A percentile compares a stretch with the other conserved stretches of the same genome.
phyloP scores from a whole-genome alignment of 2,329 filamentous ascomycete species.

The Trichophyton rubrum region DNA sequence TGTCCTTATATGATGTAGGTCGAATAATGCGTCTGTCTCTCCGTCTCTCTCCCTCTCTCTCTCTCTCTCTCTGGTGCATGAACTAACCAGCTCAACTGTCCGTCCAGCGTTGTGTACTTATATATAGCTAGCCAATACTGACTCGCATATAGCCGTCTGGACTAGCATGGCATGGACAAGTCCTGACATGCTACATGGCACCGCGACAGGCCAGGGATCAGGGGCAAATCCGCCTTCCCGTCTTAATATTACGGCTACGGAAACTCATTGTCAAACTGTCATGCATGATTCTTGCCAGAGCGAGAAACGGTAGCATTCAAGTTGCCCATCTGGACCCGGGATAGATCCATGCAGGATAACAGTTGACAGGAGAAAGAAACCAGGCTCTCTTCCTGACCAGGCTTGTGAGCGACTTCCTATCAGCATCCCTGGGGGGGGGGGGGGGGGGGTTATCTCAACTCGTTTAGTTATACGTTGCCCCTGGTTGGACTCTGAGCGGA shows the following conservation, averaged over 20 bases:
- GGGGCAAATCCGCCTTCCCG: not conserved
- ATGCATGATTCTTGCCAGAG: not conserved
- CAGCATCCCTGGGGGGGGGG: not conserved
- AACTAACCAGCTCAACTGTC: not conserved
- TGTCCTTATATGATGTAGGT: too few relatives aligned
- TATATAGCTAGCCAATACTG: not conserved
- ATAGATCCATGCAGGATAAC: constrained; percentile 1
- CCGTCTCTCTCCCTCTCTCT: not conserved
- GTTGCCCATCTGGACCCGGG: not conserved
- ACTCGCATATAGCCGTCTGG: not conserved
- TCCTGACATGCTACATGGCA: not conserved
- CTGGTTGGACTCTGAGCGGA: not conserved
- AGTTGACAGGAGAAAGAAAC: not conserved
- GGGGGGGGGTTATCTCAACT: not conserved
- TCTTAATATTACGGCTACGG: constrained; percentile 4
- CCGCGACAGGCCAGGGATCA: not conserved
- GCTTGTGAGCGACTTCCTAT: not conserved
- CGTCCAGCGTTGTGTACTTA: too few relatives aligned
- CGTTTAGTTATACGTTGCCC: not conserved
- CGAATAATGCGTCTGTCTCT: too few relatives aligned
- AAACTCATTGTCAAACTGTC: not conserved
- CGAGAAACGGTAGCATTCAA: not conserved
- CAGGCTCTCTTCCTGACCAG: not conserved
- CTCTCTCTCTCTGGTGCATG: not conserved
- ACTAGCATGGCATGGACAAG: not conserved